phyloP scores from a whole-genome alignment of 1,284 basidiomycete genomes.

The Pseudozyma hubeiensis region DNA sequence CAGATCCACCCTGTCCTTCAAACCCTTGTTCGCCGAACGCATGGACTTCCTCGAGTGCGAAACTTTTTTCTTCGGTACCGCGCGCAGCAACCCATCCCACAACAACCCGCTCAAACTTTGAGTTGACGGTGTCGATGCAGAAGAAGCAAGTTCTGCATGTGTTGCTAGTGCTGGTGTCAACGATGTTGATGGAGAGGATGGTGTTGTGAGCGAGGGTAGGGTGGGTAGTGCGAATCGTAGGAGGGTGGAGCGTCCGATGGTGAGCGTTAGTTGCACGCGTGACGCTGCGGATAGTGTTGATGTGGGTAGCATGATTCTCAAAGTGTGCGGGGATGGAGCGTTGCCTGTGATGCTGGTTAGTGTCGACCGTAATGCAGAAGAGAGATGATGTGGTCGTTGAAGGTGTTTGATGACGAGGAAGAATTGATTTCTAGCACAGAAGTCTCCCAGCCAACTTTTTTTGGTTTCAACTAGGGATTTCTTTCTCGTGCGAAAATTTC shows the following conservation, averaged over 20 bases:
- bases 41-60: constrained; percentile 95
- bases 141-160: background rate
- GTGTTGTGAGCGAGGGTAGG: background rate
- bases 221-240: constrained; percentile 9
- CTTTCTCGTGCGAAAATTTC: too few relatives aligned
- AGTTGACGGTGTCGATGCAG: background rate
- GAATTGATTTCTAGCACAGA: background rate
- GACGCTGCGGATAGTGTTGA: constrained; percentile 3
- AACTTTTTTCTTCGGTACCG: constrained; percentile 93
- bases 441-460: too few relatives aligned
- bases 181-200: constrained; percentile 3
- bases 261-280: constrained; percentile 1
- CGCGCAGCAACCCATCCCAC: constrained; percentile 86
- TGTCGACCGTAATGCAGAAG: background rate
- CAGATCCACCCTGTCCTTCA: constrained; percentile 90
- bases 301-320: constrained; percentile 10
- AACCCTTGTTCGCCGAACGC: constrained; percentile 91
- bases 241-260: constrained; percentile 2
- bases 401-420: background rate
- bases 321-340: background rate
- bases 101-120: constrained; percentile 72
- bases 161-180: constrained; percentile 19
- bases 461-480: too few relatives aligned
- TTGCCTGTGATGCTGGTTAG: constrained; percentile 1
- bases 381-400: background rate